Evolutionary conservation across 169 alveolate genomes (phyloP), one percentile per base, ranked within the genome.

Genomic region (Plasmodium sp.): DNA sequence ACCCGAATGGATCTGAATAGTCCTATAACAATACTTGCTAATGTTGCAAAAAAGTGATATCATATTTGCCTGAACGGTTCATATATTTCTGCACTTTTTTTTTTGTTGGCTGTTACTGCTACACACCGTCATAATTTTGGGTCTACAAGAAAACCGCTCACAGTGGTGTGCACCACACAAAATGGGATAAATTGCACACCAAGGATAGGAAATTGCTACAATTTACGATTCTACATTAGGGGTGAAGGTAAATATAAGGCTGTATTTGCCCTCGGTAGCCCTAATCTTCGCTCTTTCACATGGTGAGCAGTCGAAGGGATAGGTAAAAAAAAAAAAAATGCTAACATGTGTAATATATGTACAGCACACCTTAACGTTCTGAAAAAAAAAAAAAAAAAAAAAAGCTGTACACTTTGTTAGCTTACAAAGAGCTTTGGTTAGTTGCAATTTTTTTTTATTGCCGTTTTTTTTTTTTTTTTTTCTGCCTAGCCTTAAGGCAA

Each of bases 341-440:
- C 75, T 62, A 62, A 62, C 27, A 62, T 62, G 75, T n/a, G 75
- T 62, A 27, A 48, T 62, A 62, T 27, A 62, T 62, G 34, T n/a
- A 62, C 34, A 62, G 39, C 75, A n/a, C 75, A 41, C 36, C 58
- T 51, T 81, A 51, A 31, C 41, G 67, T 56, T 51, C 67, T 81
- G 62, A 14, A 27, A 62, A 62, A 62, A 58, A 58, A 58, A 58
- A 58, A 58, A 58, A 39, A 22, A 34, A 51, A 51, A 51, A 81
- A 81, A 81, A 81, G 88, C 77, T 81, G 36, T 54, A 48, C n/a
- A 41, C 48, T 16, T 81, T 81, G 51, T 81, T 81, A 7, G 54
- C 79, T 45, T 81, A 81, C 39, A 81, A 81, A 45, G 14, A 27
- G 34, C 67, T 39, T 39, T 27, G 18, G 73, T 80, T 79, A 79